These are phyloP conservation scores for Penicillium thymicola DNA, from an alignment of 2,329 filamentous ascomycete genomes.

Conservation along the genomic window DNA sequence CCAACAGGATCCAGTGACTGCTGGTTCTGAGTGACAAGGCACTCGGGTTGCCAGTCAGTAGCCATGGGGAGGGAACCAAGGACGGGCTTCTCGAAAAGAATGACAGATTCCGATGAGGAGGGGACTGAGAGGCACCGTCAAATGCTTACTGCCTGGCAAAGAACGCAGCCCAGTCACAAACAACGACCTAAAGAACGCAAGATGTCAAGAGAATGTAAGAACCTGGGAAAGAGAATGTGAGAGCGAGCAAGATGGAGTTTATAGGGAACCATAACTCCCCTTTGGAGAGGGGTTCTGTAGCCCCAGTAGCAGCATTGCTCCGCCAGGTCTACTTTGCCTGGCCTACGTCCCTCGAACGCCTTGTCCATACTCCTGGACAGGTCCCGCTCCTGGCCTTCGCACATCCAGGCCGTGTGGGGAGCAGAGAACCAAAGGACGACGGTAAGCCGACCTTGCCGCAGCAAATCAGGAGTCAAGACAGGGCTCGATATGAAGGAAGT, in stretches of 20 bases:
- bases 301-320: conserved; percentile 36
- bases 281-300: conserved; percentile 29
- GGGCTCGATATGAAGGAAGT: conserved; percentile 33
- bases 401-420: conserved; percentile 31
- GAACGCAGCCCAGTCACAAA: conserved; percentile 37
- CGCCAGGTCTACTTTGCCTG: conserved; percentile 34
- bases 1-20: conserved; percentile 35
- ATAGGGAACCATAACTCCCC: conserved; percentile 36
- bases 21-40: conserved; percentile 38
- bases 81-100: conserved; percentile 39
- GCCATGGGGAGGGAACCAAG: conserved; percentile 37
- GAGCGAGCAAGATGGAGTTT: conserved; percentile 43
- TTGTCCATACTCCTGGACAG: conserved; percentile 32
- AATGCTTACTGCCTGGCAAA: conserved; percentile 40
- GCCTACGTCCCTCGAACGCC: conserved; percentile 37
- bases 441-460: conserved; percentile 33
- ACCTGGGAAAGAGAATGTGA: conserved; percentile 44
- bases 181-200: conserved; percentile 38
- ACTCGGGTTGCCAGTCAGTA: conserved; percentile 42
- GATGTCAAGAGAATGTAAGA: conserved; percentile 43
- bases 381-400: conserved; percentile 30
- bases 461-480: conserved; percentile 39
- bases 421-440: conserved; percentile 28
- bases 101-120: conserved; percentile 40
- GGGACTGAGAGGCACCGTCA: conserved; percentile 31